phyloP scores from a whole-genome alignment of 2,329 filamentous ascomycete genomes.

The Cladosporium halotolerans region DNA sequence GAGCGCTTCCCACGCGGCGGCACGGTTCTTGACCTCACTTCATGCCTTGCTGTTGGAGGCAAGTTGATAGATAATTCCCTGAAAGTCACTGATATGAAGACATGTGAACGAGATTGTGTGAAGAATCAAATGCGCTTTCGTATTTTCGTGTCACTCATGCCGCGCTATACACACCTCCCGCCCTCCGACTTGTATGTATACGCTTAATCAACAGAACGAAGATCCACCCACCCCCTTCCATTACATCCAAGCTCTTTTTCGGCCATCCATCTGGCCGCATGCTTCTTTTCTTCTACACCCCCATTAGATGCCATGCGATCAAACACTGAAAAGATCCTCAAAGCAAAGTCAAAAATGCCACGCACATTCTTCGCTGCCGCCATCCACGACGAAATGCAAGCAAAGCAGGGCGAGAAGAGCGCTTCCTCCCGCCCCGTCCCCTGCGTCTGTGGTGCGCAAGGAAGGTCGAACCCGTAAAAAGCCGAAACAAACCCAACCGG shows the following conservation, averaged over 20 bases:
- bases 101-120: too few species aligned
- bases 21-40: too few species aligned
- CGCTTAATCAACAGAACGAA: background rate
- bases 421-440: background rate
- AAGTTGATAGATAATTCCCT: too few species aligned
- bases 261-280: too few species aligned
- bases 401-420: background rate
- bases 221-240: background rate
- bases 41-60: too few species aligned
- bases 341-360: background rate
- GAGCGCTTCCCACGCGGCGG: too few species aligned
- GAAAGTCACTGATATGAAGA: too few species aligned
- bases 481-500: background rate
- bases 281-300: too few species aligned
- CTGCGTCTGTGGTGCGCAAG: background rate
- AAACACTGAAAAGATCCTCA: background rate
- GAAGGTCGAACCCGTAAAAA: background rate
- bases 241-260: background rate
- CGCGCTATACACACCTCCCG: too few species aligned
- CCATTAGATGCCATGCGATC: background rate
- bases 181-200: background rate
- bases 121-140: too few species aligned
- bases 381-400: background rate
- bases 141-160: too few species aligned
- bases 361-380: background rate